Percentiles rank a stretch among this genome's conserved stretches.
Evolutionary conservation across 2,329 filamentous ascomycete species (phyloP).

Genomic region (Fusarium pseudoanthophilum): DNA sequence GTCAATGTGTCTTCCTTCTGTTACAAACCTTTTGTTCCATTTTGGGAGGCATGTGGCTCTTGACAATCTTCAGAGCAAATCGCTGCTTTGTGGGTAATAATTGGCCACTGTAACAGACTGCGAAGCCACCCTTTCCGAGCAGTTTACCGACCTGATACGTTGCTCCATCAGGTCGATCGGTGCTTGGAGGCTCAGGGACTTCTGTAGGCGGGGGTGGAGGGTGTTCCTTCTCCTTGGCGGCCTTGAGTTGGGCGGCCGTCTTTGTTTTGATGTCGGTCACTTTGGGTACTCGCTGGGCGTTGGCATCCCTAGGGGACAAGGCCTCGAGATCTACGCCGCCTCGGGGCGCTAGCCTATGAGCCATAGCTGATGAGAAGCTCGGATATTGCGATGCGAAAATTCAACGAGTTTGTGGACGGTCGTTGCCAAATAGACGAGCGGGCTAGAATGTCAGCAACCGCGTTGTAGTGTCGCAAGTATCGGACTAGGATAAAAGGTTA

Average conservation of each 20-base stretch:
- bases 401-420: conserved; percentile 5
- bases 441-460: conserved; percentile 33
- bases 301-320: conserved; percentile 72
- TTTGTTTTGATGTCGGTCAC: conserved; percentile 62
- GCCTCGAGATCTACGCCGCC: conserved; percentile 69
- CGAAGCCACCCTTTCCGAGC: conserved; percentile 84
- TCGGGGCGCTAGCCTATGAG: conserved; percentile 60
- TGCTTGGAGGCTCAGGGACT: conserved; percentile 71
- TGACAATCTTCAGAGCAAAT: conserved; percentile 85
- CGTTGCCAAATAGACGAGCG: conserved; percentile 4
- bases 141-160: conserved; percentile 79
- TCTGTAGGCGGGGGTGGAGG: conserved; percentile 71
- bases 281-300: conserved; percentile 66
- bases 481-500: conserved; percentile 22
- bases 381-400: neutral
- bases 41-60: conserved; percentile 82
- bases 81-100: conserved; percentile 72
- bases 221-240: conserved; percentile 73
- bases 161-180: conserved; percentile 75
- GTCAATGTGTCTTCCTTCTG: neutral
- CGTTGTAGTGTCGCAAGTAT: conserved; percentile 23
- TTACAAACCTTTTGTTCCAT: conserved; percentile 81
- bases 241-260: conserved; percentile 63
- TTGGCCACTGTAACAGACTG: conserved; percentile 81
- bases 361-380: conserved; percentile 49